Conservation (phyloP, 1,284 basidiomycete genomes). For the Sparassis latifolia region DNA sequence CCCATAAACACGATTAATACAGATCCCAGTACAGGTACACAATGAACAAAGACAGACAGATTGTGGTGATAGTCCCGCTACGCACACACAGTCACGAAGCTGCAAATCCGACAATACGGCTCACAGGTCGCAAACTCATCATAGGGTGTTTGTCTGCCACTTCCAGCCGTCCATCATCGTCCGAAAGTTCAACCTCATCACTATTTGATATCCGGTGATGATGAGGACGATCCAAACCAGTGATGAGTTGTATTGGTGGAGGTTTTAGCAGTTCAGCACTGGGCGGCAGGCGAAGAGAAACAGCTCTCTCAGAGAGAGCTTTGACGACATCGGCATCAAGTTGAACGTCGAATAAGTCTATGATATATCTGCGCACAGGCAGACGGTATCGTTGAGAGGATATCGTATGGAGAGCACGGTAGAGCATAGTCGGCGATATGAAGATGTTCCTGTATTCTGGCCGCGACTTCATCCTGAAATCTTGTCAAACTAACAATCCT, state of each 20-base stretch:
- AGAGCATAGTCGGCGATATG: conserved; percentile 72
- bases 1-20: too few relatives aligned
- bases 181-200: conserved; percentile 53
- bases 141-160: conserved; percentile 41
- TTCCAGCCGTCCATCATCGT: conserved; percentile 35
- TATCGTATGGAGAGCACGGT: conserved; percentile 79
- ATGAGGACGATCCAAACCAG: conserved; percentile 51
- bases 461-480: conserved; percentile 70
- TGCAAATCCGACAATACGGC: conserved; percentile 56
- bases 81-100: neutral
- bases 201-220: conserved; percentile 46
- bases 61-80: too few relatives aligned
- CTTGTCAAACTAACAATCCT: too few relatives aligned
- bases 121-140: conserved; percentile 52
- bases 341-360: conserved; percentile 87
- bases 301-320: conserved; percentile 43
- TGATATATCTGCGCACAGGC: conserved; percentile 85
- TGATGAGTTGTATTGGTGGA: conserved; percentile 28
- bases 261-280: neutral
- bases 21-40: too few relatives aligned
- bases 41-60: too few relatives aligned
- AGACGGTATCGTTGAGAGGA: conserved; percentile 86
- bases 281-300: conserved; percentile 10
- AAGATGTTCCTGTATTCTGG: conserved; percentile 74
- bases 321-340: conserved; percentile 55